phyloP scores from a whole-genome alignment of 1,139 yeast genomes.

The Sugiyamaella grinbergsii region DNA sequence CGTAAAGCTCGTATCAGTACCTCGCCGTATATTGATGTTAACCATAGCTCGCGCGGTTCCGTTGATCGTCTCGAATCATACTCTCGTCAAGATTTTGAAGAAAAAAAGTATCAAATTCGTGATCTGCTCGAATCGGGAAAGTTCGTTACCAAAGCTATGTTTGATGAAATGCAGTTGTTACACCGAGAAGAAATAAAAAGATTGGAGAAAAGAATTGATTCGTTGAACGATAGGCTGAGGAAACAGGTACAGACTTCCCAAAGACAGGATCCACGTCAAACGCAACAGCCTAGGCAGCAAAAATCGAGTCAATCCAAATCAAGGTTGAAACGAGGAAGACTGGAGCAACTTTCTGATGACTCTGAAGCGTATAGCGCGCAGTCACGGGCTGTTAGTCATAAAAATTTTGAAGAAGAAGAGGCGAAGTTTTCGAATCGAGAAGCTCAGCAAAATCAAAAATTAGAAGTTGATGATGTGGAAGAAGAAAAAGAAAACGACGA shows the following conservation, averaged over 20 bases:
- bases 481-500: not conserved
- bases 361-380: not conserved
- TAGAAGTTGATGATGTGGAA: not conserved
- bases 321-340: not conserved
- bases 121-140: constrained; percentile 28
- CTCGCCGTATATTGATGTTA: not conserved
- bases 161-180: constrained; percentile 21
- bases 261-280: not conserved
- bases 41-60: not conserved
- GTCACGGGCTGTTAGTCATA: not conserved
- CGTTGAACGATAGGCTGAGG: constrained; percentile 21
- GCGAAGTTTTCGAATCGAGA: not conserved
- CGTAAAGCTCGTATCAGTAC: not conserved
- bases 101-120: constrained; percentile 22
- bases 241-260: not conserved
- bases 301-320: not conserved
- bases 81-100: constrained; percentile 23
- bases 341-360: not conserved
- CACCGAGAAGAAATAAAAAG: constrained; percentile 20
- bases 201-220: constrained; percentile 22
- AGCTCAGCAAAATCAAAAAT: not conserved
- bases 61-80: constrained; percentile 23
- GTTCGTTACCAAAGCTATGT: constrained; percentile 28
- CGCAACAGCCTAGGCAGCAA: not conserved
- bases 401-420: not conserved